phyloP scores from a whole-genome alignment of 257 asterid genomes.

The Plantago major region DNA sequence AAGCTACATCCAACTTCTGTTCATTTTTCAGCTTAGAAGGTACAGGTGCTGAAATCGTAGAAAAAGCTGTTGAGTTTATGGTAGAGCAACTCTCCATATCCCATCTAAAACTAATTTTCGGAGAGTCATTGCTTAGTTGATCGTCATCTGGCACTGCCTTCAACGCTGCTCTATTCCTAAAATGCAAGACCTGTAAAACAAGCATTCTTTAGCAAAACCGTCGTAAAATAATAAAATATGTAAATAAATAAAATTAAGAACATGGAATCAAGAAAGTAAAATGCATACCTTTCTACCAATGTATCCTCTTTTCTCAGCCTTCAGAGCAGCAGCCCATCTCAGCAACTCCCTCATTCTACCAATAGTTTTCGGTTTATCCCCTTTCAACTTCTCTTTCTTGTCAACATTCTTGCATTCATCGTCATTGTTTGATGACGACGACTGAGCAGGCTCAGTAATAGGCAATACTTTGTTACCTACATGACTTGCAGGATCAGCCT shows the following conservation, averaged over 20 bases:
- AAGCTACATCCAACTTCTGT: constrained; percentile 19
- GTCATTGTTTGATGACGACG: constrained; percentile 8
- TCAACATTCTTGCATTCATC: constrained; percentile 27
- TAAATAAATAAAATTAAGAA: no score
- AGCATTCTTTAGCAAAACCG: no score
- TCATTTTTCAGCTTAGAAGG: constrained; percentile 32
- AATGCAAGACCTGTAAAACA: constrained; percentile 43
- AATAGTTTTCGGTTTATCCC: constrained; percentile 42
- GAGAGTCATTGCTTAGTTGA: constrained; percentile 59
- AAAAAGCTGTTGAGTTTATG: constrained; percentile 38
- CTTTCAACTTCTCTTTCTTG: constrained; percentile 47
- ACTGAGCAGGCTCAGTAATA: constrained; percentile 29
- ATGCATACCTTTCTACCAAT: constrained; percentile 46
- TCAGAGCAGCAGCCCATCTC: constrained; percentile 71
- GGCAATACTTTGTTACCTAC: constrained; percentile 57
- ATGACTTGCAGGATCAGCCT: constrained; percentile 26
- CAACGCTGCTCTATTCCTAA: constrained; percentile 33
- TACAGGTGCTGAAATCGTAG: constrained; percentile 35
- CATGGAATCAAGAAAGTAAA: not conserved
- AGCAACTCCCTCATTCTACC: constrained; percentile 67
- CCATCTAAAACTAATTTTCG: constrained; percentile 78
- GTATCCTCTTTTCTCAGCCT: constrained; percentile 52
- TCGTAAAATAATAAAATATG: not conserved
- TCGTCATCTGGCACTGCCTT: constrained; percentile 48
- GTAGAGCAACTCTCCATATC: constrained; percentile 66